A percentile compares a stretch with the other conserved stretches of the same genome.
Evolutionary conservation across 2,329 filamentous ascomycete genomes (phyloP).

Genomic region (Alternaria angustiovoidea): DNA sequence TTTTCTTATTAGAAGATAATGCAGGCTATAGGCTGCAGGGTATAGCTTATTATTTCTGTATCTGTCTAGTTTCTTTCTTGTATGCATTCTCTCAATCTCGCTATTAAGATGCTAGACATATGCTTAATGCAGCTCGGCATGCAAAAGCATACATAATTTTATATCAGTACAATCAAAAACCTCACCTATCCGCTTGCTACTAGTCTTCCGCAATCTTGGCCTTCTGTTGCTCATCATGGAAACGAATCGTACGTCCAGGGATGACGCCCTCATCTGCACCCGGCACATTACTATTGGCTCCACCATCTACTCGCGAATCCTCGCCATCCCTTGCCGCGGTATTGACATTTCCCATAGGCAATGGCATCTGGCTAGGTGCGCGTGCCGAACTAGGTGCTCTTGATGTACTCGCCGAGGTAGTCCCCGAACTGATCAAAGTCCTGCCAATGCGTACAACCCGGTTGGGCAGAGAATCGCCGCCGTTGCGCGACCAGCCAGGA

Average conservation of each 20-base stretch:
- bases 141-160: neutral
- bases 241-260: constrained; percentile 38
- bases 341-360: neutral
- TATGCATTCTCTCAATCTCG: neutral
- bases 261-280: constrained; percentile 8
- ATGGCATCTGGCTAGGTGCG: neutral
- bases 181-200: neutral
- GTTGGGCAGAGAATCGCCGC: constrained; percentile 34
- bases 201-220: neutral
- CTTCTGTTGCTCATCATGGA: constrained; percentile 34
- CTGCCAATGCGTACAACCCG: constrained; percentile 48
- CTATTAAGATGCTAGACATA: neutral
- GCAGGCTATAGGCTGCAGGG: too few species aligned
- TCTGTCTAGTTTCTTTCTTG: too few species aligned
- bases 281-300: neutral
- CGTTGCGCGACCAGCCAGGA: constrained; percentile 30
- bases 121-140: neutral
- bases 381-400: constrained; percentile 3
- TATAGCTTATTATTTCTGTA: too few species aligned
- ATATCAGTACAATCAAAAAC: neutral
- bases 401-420: constrained; percentile 11
- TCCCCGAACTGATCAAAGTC: constrained; percentile 39
- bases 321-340: neutral
- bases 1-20: too few species aligned
- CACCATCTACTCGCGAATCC: neutral